Conservation (phyloP, 2,329 filamentous ascomycete genomes). For the Aspergillus awamori region DNA sequence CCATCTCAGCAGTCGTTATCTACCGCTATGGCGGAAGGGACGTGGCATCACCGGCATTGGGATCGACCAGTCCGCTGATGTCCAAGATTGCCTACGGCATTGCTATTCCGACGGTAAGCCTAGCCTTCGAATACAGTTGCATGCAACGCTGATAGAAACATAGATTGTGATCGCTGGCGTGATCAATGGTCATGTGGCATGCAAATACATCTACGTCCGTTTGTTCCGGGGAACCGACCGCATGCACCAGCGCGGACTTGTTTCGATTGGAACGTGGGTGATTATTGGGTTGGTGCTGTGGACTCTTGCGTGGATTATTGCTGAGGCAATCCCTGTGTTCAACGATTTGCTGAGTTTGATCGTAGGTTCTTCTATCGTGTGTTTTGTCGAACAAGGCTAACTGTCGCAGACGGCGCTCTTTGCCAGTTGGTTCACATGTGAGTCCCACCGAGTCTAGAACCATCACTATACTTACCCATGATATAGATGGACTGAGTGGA, state of each 20-base stretch:
- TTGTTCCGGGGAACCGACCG: slow-evolving; percentile 62
- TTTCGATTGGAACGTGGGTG: slow-evolving; percentile 61
- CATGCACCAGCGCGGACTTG: slow-evolving; percentile 51
- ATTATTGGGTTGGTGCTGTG: slow-evolving; percentile 60
- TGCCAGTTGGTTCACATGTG: slow-evolving; percentile 66
- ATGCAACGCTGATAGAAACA: background rate
- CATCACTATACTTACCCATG: background rate
- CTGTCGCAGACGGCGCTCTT: slow-evolving; percentile 48
- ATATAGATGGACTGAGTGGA: slow-evolving; percentile 43
- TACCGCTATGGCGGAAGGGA: slow-evolving; percentile 66
- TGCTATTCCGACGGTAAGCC: slow-evolving; percentile 61
- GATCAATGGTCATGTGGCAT: slow-evolving; percentile 67
- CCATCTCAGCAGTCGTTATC: slow-evolving; percentile 66
- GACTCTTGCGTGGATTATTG: slow-evolving; percentile 66
- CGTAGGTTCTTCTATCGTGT: slow-evolving; percentile 23
- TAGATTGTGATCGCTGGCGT: slow-evolving; percentile 69
- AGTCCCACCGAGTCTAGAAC: slow-evolving; percentile 2
- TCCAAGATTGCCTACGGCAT: slow-evolving; percentile 68
- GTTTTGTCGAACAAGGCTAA: background rate
- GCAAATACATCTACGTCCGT: slow-evolving; percentile 67
- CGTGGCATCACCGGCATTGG: slow-evolving; percentile 67
- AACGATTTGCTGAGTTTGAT: slow-evolving; percentile 67
- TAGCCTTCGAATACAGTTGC: slow-evolving; percentile 7
- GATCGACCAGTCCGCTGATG: slow-evolving; percentile 59
- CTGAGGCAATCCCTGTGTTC: slow-evolving; percentile 70